A percentile compares a stretch with the other conserved stretches of the same genome.
Conservation (phyloP, 495 filamentous ascomycete genomes). For the Cetradonia linearis region DNA sequence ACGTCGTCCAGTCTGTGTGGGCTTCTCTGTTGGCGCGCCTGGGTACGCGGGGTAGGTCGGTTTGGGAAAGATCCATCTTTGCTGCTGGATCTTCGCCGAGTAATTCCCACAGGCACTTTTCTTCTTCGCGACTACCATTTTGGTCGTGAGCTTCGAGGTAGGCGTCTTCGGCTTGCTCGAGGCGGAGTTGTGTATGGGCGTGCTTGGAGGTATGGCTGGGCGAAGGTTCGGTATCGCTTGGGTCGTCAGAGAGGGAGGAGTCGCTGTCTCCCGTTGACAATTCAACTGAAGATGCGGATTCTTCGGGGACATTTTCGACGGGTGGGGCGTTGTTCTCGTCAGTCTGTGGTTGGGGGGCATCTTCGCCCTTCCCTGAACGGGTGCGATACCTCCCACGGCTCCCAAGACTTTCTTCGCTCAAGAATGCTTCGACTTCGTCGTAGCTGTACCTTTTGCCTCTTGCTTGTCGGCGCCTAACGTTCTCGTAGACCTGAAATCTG, state of each 20-base stretch:
- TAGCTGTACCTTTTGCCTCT: constrained; percentile 35
- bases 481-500: constrained; percentile 45
- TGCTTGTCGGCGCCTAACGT: constrained; percentile 28
- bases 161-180: constrained; percentile 35
- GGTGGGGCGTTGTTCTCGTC: neutral
- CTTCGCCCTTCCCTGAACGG: neutral
- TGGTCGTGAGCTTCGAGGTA: constrained; percentile 48
- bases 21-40: constrained; percentile 31
- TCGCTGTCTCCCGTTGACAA: neutral
- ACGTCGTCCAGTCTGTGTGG: constrained; percentile 38
- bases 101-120: constrained; percentile 45
- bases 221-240: constrained; percentile 23
- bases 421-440: constrained; percentile 42
- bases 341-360: neutral
- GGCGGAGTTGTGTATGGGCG: constrained; percentile 26
- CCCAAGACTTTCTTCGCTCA: neutral
- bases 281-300: neutral
- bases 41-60: constrained; percentile 21
- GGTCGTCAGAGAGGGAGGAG: neutral
- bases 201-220: constrained; percentile 5
- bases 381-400: constrained; percentile 2
- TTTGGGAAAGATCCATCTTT: constrained; percentile 19
- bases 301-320: constrained; percentile 1
- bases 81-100: constrained; percentile 31
- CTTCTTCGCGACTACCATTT: constrained; percentile 42